A percentile compares a stretch with the other conserved stretches of the same genome.
phyloP scores from a whole-genome alignment of 1,284 basidiomycete genomes.

The Ustilago loliicola region DNA sequence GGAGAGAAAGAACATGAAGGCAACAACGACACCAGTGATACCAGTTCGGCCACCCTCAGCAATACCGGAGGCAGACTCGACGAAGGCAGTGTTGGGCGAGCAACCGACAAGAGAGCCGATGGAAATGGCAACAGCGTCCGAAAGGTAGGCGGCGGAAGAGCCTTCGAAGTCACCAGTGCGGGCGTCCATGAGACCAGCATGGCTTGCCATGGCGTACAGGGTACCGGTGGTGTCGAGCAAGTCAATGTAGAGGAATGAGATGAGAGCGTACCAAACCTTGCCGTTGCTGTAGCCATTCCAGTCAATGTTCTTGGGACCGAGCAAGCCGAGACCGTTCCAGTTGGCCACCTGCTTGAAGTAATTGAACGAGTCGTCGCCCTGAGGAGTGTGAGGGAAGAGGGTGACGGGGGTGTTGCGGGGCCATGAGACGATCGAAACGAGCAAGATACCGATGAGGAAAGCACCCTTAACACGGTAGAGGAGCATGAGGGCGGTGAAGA shows the following conservation, averaged over 20 bases:
- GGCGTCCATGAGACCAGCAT: constrained; percentile 87
- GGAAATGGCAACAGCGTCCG: constrained; percentile 82
- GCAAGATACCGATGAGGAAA: constrained; percentile 81
- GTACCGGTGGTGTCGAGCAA: constrained; percentile 76
- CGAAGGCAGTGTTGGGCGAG: constrained; percentile 88
- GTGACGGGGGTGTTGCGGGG: constrained; percentile 84
- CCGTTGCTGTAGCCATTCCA: constrained; percentile 76
- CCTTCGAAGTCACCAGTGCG: constrained; percentile 89
- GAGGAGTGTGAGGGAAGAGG: constrained; percentile 80
- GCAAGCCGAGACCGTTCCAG: constrained; percentile 73
- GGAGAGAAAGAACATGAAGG: constrained; percentile 84
- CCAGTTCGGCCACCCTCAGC: constrained; percentile 89
- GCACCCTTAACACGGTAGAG: constrained; percentile 88
- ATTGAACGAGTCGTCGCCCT: constrained; percentile 81
- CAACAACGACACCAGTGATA: constrained; percentile 81
- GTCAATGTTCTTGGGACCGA: constrained; percentile 75
- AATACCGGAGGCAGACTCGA: constrained; percentile 77
- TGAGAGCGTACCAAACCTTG: constrained; percentile 85
- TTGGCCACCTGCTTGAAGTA: constrained; percentile 89
- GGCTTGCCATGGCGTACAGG: constrained; percentile 90
- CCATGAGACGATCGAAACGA: constrained; percentile 90
- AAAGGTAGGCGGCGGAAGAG: constrained; percentile 80
- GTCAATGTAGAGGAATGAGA: constrained; percentile 87
- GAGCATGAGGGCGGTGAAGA: constrained; percentile 76
- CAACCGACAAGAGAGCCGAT: constrained; percentile 86